Evolutionary conservation across 139 green algal species (phyloP).

Genomic region (Penium margaritaceum): DNA sequence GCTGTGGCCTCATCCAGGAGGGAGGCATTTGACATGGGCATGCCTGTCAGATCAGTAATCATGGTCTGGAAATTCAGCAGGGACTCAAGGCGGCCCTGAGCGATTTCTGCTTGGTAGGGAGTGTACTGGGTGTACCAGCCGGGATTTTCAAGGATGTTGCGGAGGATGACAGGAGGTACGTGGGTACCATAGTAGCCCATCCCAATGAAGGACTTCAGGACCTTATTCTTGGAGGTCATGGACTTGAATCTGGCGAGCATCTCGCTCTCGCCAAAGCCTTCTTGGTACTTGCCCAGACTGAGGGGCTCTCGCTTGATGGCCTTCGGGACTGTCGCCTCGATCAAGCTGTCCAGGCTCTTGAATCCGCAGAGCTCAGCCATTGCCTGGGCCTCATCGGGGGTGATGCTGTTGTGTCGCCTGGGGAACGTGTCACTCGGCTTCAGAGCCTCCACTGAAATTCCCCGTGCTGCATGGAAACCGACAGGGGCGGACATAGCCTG

Average conservation of each 20-base stretch:
- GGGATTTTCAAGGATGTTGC: slow-evolving; percentile 98
- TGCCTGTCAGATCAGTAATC: slow-evolving; percentile 87
- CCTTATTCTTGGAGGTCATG: slow-evolving; percentile 93
- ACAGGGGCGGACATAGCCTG: no score
- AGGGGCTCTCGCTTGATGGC: slow-evolving; percentile 77
- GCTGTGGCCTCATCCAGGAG: slow-evolving; percentile 96
- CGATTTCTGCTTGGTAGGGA: slow-evolving; percentile 78
- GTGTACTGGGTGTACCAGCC: slow-evolving; percentile 99
- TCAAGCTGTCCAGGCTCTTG: slow-evolving; percentile 71
- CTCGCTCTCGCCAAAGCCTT: slow-evolving; percentile 77
- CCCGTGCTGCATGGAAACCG: no score
- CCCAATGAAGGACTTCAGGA: slow-evolving; percentile 89
- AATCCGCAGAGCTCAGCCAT: slow-evolving; percentile 84
- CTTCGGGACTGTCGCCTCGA: slow-evolving; percentile 88
- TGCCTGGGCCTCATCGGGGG: slow-evolving; percentile 60
- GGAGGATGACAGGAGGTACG: slow-evolving; percentile 84
- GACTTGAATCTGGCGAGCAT: slow-evolving; percentile 73
- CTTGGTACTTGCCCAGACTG: slow-evolving; percentile 73
- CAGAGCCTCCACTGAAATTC: slow-evolving; percentile 69
- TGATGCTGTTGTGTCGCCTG: slow-evolving; percentile 86
- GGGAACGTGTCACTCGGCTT: slow-evolving; percentile 84
- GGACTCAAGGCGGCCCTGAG: slow-evolving; percentile 80
- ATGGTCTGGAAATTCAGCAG: slow-evolving; percentile 99
- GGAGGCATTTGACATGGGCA: slow-evolving; percentile 81
- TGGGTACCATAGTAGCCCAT: slow-evolving; percentile 96